These are phyloP conservation scores for Alternaria triticimaculans DNA, from an alignment of 2,329 filamentous ascomycete species.

Conservation along the genomic window DNA sequence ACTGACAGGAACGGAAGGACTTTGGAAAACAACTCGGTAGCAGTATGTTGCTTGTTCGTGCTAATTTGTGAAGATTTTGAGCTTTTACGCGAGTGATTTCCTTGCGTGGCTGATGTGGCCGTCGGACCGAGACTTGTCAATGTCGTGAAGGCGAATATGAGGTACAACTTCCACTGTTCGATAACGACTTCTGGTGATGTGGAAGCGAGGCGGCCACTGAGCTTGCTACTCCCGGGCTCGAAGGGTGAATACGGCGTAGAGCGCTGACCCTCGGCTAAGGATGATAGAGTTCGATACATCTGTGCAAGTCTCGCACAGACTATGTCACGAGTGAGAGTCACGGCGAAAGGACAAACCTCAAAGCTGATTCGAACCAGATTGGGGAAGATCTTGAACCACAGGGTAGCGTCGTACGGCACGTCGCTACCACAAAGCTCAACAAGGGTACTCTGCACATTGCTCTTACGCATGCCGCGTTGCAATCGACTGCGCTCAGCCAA, in stretches of 20 bases:
- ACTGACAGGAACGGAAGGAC: slow-evolving; percentile 86
- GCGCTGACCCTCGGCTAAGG: slow-evolving; percentile 72
- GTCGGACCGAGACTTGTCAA: slow-evolving; percentile 75
- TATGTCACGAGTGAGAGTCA: slow-evolving; percentile 87
- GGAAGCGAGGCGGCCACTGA: slow-evolving; percentile 63
- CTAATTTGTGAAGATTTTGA: slow-evolving; percentile 73
- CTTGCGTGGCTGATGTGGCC: slow-evolving; percentile 64
- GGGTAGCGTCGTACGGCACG: slow-evolving; percentile 87
- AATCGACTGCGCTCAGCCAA: slow-evolving; percentile 91
- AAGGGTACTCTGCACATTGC: slow-evolving; percentile 81
- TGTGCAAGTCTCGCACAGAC: slow-evolving; percentile 91
- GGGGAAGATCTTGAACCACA: slow-evolving; percentile 98
- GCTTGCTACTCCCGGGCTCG: slow-evolving; percentile 62
- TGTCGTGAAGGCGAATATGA: slow-evolving; percentile 96
- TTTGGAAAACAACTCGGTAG: slow-evolving; percentile 86
- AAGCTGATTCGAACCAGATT: slow-evolving; percentile 91
- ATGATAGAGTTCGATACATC: slow-evolving; percentile 85
- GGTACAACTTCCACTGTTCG: slow-evolving; percentile 97
- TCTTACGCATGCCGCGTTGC: slow-evolving; percentile 86
- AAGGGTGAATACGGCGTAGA: slow-evolving; percentile 62
- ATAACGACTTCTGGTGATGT: slow-evolving; percentile 85
- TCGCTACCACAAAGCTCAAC: slow-evolving; percentile 96
- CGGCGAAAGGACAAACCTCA: slow-evolving; percentile 88
- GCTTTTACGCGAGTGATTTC: slow-evolving; percentile 80
- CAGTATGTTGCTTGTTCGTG: slow-evolving; percentile 84